Conservation (phyloP, 306 rosid species). For the Quillaja saponaria region DNA sequence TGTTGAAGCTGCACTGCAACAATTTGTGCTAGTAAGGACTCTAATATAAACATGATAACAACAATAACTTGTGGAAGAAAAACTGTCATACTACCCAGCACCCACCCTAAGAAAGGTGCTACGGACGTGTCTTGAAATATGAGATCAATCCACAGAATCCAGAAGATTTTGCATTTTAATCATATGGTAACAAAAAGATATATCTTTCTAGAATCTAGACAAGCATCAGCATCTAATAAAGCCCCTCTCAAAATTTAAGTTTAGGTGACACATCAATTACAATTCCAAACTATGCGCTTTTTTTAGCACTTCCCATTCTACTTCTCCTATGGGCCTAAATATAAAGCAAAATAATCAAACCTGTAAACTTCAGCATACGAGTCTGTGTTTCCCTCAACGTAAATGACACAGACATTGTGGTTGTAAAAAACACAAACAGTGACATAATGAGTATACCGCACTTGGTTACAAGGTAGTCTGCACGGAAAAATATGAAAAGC, state of each 20-base stretch:
- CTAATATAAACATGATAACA: slow-evolving; percentile 19
- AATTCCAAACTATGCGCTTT: too few species aligned
- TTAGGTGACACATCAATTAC: too few species aligned
- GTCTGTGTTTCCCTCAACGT: slow-evolving; percentile 99
- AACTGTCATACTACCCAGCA: slow-evolving; percentile 23
- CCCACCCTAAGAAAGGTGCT: slow-evolving; percentile 23
- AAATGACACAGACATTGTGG: slow-evolving; percentile 97
- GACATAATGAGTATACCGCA: slow-evolving; percentile 99
- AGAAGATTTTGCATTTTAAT: slow-evolving; percentile 8
- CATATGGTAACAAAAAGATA: slow-evolving; percentile 19
- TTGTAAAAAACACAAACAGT: slow-evolving; percentile 92
- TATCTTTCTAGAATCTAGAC: not conserved
- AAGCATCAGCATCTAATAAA: slow-evolving; percentile 7
- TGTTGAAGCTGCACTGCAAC: slow-evolving; percentile 99
- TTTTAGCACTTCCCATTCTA: too few species aligned
- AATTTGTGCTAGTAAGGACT: slow-evolving; percentile 34
- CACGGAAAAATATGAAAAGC: slow-evolving; percentile 28
- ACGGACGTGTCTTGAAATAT: slow-evolving; percentile 25
- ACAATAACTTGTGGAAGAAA: slow-evolving; percentile 10
- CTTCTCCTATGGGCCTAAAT: too few species aligned
- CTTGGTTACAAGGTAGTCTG: slow-evolving; percentile 96
- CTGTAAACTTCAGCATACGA: slow-evolving; percentile 98
- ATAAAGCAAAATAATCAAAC: slow-evolving; percentile 39
- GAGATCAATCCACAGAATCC: slow-evolving; percentile 22
- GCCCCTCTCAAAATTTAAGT: too few species aligned